These are phyloP conservation scores for Aspergillus ruber DNA, from an alignment of 2,329 filamentous ascomycete genomes.

Conservation along the genomic window DNA sequence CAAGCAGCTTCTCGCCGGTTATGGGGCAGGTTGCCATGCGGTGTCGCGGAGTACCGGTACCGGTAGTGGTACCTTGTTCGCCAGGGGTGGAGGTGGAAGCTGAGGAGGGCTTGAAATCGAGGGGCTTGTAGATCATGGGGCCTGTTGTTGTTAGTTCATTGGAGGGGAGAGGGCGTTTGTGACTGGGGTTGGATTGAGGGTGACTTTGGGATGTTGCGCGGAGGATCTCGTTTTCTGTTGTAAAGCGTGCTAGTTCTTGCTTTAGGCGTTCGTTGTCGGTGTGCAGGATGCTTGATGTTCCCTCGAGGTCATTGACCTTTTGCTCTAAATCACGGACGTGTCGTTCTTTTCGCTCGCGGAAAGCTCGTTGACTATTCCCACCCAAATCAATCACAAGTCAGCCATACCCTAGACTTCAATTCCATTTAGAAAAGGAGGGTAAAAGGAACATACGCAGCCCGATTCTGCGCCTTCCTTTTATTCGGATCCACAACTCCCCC, in stretches of 20 bases:
- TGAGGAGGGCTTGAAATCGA: conserved; percentile 48
- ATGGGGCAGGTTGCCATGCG: conserved; percentile 60
- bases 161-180: no score
- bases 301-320: conserved; percentile 72
- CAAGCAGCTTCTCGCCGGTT: conserved; percentile 62
- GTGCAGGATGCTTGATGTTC: conserved; percentile 63
- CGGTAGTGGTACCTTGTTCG: conserved; percentile 45
- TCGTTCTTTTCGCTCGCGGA: conserved; percentile 90
- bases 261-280: conserved; percentile 84
- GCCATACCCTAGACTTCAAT: no score
- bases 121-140: conserved; percentile 65
- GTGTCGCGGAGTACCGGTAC: conserved; percentile 53
- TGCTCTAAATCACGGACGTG: conserved; percentile 90
- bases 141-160: conserved; percentile 54
- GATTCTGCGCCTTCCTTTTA: conserved; percentile 64
- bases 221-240: conserved; percentile 88
- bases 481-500: conserved; percentile 48
- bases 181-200: conserved; percentile 33
- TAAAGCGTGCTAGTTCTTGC: conserved; percentile 72
- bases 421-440: not conserved
- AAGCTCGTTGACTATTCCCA: conserved; percentile 74
- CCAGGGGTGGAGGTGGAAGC: not conserved
- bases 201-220: conserved; percentile 61
- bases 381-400: not conserved
- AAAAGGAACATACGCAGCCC: conserved; percentile 58